Evolutionary conservation across 106 monocot genomes (phyloP).

Genomic region (Vanilla planifolia): DNA sequence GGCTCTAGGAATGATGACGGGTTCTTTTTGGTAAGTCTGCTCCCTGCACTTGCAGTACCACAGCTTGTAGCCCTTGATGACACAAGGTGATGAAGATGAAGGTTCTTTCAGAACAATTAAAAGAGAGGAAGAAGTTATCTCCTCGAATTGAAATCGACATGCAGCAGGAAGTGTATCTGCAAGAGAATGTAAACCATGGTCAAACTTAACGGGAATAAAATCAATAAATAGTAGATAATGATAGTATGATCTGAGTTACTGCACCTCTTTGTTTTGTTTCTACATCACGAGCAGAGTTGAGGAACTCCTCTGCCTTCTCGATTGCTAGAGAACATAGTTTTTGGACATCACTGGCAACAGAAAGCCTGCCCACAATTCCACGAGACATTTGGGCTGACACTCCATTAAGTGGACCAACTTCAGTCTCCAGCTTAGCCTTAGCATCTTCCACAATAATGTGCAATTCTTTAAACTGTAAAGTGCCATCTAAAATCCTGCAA

Average conservation of each 20-base stretch:
- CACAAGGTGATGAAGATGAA: slow-evolving; percentile 23
- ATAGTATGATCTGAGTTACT: not conserved
- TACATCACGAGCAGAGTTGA: slow-evolving; percentile 19
- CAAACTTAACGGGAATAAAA: not conserved
- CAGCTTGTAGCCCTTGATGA: slow-evolving; percentile 77
- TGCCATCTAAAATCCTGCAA: slow-evolving; percentile 72
- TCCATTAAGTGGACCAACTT: slow-evolving; percentile 82
- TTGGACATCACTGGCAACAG: slow-evolving; percentile 70
- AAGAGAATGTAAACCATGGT: not conserved
- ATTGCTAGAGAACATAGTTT: slow-evolving; percentile 64
- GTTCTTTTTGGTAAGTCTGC: slow-evolving; percentile 32
- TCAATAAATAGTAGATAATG: not conserved
- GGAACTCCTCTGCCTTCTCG: slow-evolving; percentile 65
- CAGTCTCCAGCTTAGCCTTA: slow-evolving; percentile 72
- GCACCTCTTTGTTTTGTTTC: slow-evolving; percentile 35
- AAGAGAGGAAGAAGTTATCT: slow-evolving; percentile 46
- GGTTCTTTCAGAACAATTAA: slow-evolving; percentile 67
- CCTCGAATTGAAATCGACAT: slow-evolving; percentile 61
- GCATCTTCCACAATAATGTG: slow-evolving; percentile 60
- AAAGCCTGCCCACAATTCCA: slow-evolving; percentile 87
- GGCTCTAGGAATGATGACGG: slow-evolving; percentile 55
- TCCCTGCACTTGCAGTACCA: slow-evolving; percentile 83
- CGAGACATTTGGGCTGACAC: slow-evolving; percentile 79
- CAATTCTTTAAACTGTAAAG: slow-evolving; percentile 59
- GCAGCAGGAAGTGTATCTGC: slow-evolving; percentile 41